A percentile compares a stretch with the other conserved stretches of the same genome.
These are phyloP conservation scores for Vanrija pseudolonga DNA, from an alignment of 1,284 basidiomycete genomes.

Conservation along the genomic window DNA sequence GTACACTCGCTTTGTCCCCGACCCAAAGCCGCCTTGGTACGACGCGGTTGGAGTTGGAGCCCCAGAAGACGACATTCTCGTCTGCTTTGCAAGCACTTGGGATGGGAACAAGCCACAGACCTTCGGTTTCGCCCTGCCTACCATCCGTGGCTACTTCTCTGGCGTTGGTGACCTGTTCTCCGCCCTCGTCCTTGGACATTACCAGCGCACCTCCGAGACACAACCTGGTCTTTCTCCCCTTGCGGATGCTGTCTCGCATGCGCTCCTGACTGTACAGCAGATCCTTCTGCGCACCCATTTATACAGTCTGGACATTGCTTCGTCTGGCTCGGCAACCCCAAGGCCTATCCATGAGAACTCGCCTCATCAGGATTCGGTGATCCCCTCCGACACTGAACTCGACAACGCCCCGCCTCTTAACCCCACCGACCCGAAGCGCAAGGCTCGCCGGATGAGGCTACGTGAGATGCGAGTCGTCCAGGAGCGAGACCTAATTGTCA, in stretches of 20 bases:
- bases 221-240: constrained; percentile 47
- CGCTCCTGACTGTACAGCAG: constrained; percentile 80
- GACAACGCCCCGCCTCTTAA: constrained; percentile 52
- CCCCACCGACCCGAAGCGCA: constrained; percentile 59
- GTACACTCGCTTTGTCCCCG: constrained; percentile 35
- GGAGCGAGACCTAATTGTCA: constrained; percentile 53
- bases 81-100: constrained; percentile 61
- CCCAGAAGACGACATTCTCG: constrained; percentile 55
- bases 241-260: constrained; percentile 60
- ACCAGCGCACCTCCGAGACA: constrained; percentile 44
- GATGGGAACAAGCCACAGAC: constrained; percentile 48
- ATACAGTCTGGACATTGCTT: constrained; percentile 35
- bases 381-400: constrained; percentile 64
- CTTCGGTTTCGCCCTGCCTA: constrained; percentile 68
- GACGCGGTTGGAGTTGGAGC: constrained; percentile 22
- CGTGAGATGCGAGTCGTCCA: constrained; percentile 78
- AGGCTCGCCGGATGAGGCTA: constrained; percentile 67
- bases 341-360: constrained; percentile 23
- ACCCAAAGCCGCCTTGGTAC: constrained; percentile 33
- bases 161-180: constrained; percentile 98
- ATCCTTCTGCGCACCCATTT: constrained; percentile 70
- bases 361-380: constrained; percentile 17
- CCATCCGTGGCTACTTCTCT: constrained; percentile 86
- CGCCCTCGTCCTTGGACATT: constrained; percentile 83
- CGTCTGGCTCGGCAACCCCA: constrained; percentile 26